A percentile compares a stretch with the other conserved stretches of the same genome.
These are phyloP conservation scores for Colletotrichum cuscutae DNA, from an alignment of 2,329 filamentous ascomycete species.

Conservation along the genomic window DNA sequence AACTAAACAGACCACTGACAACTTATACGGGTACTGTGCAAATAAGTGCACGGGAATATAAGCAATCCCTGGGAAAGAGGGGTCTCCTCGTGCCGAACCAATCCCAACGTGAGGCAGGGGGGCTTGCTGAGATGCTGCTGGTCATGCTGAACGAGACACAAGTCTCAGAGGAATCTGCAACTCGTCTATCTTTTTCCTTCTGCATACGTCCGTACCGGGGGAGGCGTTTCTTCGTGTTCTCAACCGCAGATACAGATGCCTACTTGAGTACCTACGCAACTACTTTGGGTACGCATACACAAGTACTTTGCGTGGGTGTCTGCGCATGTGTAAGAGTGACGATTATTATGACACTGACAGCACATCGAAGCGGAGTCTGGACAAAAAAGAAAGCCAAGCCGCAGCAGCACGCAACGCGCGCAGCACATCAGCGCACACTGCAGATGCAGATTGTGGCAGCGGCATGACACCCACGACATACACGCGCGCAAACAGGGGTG, in stretches of 20 bases:
- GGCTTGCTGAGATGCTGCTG: background rate
- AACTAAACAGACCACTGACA: background rate
- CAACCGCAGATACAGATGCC: background rate
- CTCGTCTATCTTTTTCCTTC: slow-evolving; percentile 26
- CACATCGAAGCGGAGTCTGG: background rate
- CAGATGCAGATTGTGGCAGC: slow-evolving; percentile 13
- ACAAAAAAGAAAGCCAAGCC: background rate
- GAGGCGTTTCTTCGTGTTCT: background rate
- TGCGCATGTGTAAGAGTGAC: background rate
- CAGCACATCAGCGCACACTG: background rate
- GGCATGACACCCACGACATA: slow-evolving; percentile 5
- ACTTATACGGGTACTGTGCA: background rate
- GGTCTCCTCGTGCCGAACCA: background rate
- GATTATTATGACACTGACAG: slow-evolving; percentile 25
- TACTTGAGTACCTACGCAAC: no score
- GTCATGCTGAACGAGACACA: slow-evolving; percentile 7
- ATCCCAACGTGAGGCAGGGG: no score
- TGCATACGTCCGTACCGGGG: slow-evolving; percentile 31
- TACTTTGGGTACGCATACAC: no score
- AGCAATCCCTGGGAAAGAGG: background rate
- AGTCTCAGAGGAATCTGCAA: slow-evolving; percentile 31
- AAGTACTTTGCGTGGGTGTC: background rate
- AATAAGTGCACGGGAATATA: background rate
- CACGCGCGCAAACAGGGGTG: slow-evolving; percentile 7
- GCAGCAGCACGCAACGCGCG: background rate